Percentiles rank a stretch among this genome's conserved stretches.
These are phyloP conservation scores for Leccinellum rugosiceps DNA, from an alignment of 768 basidiomycete genomes.

Conservation along the genomic window DNA sequence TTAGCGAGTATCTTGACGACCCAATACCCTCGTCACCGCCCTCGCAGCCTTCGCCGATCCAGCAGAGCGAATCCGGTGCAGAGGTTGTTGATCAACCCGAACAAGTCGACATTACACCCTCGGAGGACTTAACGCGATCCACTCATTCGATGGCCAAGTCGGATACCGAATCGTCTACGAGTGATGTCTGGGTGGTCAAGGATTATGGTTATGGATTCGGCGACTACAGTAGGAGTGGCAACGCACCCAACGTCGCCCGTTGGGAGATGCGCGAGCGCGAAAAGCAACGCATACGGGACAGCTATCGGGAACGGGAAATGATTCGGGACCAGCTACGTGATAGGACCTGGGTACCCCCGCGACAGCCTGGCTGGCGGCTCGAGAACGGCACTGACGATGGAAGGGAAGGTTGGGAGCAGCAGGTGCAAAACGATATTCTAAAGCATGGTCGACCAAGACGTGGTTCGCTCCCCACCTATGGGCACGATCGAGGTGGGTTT, in stretches of 20 bases:
- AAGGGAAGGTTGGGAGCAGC: slow-evolving; percentile 23
- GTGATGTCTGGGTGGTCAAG: slow-evolving; percentile 51
- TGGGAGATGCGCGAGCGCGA: slow-evolving; percentile 31
- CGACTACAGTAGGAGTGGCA: slow-evolving; percentile 36
- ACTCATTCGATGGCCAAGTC: slow-evolving; percentile 8
- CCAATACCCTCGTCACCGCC: background rate
- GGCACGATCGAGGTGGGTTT: slow-evolving; percentile 33
- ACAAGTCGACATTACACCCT: background rate
- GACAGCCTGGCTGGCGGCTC: slow-evolving; percentile 20
- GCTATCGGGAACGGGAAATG: slow-evolving; percentile 11
- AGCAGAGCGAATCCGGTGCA: background rate
- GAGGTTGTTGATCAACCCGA: background rate
- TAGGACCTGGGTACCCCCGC: slow-evolving; percentile 13
- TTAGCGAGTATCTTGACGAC: slow-evolving; percentile 7
- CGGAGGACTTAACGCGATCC: background rate
- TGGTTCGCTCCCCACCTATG: slow-evolving; percentile 33
- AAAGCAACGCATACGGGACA: slow-evolving; percentile 14
- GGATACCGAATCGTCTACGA: slow-evolving; percentile 17
- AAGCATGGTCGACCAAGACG: slow-evolving; percentile 30
- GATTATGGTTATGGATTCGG: slow-evolving; percentile 69
- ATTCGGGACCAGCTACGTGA: slow-evolving; percentile 17
- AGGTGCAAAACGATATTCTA: slow-evolving; percentile 10
- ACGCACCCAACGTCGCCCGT: slow-evolving; percentile 28
- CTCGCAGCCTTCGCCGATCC: background rate
- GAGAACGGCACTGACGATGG: slow-evolving; percentile 28